phyloP scores from a whole-genome alignment of 1,284 basidiomycete species.

The Ganoderma multipileum region DNA sequence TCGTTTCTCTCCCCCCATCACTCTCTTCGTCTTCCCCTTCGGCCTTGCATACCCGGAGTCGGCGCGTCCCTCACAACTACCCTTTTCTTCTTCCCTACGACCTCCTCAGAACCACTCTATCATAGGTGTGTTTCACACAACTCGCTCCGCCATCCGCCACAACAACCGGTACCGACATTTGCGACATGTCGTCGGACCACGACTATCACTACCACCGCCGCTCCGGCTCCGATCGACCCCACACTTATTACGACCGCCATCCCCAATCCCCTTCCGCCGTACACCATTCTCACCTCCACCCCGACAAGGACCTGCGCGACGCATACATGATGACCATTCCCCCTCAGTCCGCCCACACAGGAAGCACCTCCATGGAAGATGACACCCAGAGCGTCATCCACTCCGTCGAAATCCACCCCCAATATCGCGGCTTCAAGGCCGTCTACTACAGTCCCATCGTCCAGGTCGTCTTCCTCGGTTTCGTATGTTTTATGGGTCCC shows the following conservation, averaged over 20 bases:
- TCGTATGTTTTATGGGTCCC: slow-evolving; percentile 74
- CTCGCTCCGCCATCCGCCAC: not conserved
- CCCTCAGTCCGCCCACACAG: slow-evolving; percentile 21
- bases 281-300: not conserved
- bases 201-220: not conserved
- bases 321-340: slow-evolving; percentile 24
- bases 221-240: not conserved
- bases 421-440: slow-evolving; percentile 42
- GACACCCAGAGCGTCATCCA: slow-evolving; percentile 25
- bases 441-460: slow-evolving; percentile 48
- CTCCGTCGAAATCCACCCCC: slow-evolving; percentile 33
- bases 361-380: slow-evolving; percentile 27
- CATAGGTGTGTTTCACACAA: too few species aligned
- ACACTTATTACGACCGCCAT: not conserved
- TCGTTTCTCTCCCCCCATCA: not conserved
- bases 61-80: not conserved
- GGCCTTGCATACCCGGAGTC: not conserved
- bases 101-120: not conserved
- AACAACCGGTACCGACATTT: not conserved
- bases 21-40: too few species aligned
- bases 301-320: slow-evolving; percentile 12
- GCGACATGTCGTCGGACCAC: slow-evolving; percentile 4
- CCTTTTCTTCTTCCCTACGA: slow-evolving; percentile 10
- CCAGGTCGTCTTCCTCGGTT: slow-evolving; percentile 64
- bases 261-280: not conserved